Evolutionary conservation across 177 flowering plant genomes (phyloP), one percentile per base, ranked within the genome.

Genomic region (Vitis hybrid): DNA sequence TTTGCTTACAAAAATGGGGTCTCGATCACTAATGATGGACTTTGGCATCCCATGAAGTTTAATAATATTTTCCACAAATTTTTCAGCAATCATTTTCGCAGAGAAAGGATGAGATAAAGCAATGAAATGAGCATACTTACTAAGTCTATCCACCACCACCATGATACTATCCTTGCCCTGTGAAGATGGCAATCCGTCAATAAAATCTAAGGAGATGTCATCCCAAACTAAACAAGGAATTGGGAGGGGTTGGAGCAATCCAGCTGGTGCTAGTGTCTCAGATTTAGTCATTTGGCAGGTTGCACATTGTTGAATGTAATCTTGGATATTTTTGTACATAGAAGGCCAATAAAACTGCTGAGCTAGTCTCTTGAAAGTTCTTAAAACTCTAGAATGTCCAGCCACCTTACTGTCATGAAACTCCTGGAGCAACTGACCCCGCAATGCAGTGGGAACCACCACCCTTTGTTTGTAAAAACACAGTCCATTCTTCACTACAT

Each of bases 121-220:
- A 0, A 54, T 7, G 12, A 71, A 71, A 22, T 71, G 68, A 2
- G 45, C 68, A 49, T 55, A 71, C 19, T 71, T 71, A 9, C 16
- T 63, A 11, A 63, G 48, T 1, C 62, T 18, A 20, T 71, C 73
- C 1, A 71, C 55, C 1, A 71, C 61, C 3, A 71, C 73, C n/a
- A 71, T 6, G 1, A 71, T 71, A 3, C 9, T n/a, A 5, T 65
- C 18, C 10, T 26, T 12, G 1, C 73, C 67, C 7, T 16, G 26
- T 1, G 73, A 70, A 0, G 1, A 1, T 3, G 62, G 73, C 9
- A 64, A n/a, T 2, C 68, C 68, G 2, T 54, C 54, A 1, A 64
- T 34, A 16, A 63, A 63, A 19, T 63, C 66, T 54, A 54, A 16
- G 0, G 61, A 0, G 4, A 63, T 39, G 8, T 56, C 60, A 13